Evolutionary conservation across 75 land plant species (phyloP), one percentile per base, ranked within the genome.

Genomic region (Chamaecyparis obtusa): DNA sequence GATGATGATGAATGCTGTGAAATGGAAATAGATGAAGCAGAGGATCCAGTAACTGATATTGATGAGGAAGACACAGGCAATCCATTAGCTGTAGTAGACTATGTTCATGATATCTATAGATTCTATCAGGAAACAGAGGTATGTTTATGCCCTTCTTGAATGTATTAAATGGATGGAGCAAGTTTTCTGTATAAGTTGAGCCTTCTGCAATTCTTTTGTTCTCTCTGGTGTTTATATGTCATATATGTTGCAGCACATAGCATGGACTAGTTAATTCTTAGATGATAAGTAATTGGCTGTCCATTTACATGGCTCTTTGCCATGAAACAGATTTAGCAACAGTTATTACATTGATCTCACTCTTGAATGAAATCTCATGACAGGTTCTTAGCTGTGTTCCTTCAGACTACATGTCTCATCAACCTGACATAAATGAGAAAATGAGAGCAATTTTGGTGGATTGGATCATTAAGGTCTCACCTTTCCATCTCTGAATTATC

Each of bases 391-490:
- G 93, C 54, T 92, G 93, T 86, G 93, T 90, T 17, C 78, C 93
- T 30, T 85, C 93, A 5, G 88, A 92, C 60, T 92, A 92, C 85
- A 92, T 92, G 93, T 72, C 89, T 35, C 86, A 79, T 9, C 93
- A 92, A 84, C 51, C 88, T 8, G 88, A 86, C 39, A 92, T 92
- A 81, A 92, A 90, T 37, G 89, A 92, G 10, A 92, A 86, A 27
- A 92, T 92, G 93, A 88, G 93, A 55, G 89, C 92, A 19, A 90
- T 92, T 67, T 88, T 92, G 10, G 89, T 92, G 16, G 89, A 92
- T 72, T 92, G 93, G 93, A 83, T 92, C 3, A 90, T 92, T 67
- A 92, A 92, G 92, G 92, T 90, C 48, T 36, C 27, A 27, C 57
- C 37, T 84, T 84, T 82, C 57, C 82, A 85, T 30, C 79, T 51